These are phyloP conservation scores for Umbelopsis ramanniana DNA, from an alignment of 192 early-diverging fungal species.

Conservation along the genomic window DNA sequence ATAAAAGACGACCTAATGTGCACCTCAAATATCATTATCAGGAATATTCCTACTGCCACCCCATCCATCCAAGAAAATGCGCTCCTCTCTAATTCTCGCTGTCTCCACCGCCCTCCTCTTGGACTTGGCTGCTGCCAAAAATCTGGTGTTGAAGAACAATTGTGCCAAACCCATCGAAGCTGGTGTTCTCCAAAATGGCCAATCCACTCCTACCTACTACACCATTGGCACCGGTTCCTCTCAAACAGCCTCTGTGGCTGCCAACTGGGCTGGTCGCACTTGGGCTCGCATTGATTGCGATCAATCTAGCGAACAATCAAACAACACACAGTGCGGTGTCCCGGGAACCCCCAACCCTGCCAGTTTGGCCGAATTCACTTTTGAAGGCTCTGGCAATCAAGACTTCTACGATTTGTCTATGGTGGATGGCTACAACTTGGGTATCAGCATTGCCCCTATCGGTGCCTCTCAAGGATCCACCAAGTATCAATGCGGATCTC, in stretches of 20 bases:
- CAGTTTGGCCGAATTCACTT: conserved; percentile 37
- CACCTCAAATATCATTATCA: neutral
- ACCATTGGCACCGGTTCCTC: neutral
- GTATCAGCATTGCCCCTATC: conserved; percentile 28
- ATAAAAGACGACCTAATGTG: neutral
- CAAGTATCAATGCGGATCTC: neutral
- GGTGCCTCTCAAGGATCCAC: neutral
- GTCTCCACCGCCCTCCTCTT: neutral
- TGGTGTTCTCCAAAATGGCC: conserved; percentile 12
- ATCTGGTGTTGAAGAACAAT: conserved; percentile 5
- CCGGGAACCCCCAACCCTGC: conserved; percentile 30
- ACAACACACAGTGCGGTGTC: conserved; percentile 11
- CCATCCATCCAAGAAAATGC: conserved; percentile 11
- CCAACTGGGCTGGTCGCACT: conserved; percentile 11
- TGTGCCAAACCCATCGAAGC: neutral
- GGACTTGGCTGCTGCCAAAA: conserved; percentile 1
- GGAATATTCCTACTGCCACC: too few species aligned
- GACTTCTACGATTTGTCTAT: conserved; percentile 42
- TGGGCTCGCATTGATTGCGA: conserved; percentile 9
- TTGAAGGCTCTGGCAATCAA: conserved; percentile 13
- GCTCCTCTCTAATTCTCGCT: neutral
- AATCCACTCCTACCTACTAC: conserved; percentile 8
- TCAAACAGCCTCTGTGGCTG: neutral
- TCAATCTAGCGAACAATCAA: neutral
- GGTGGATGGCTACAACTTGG: conserved; percentile 42